Percentiles rank a stretch among this genome's conserved stretches.
These are phyloP conservation scores for Lomentospora prolificans DNA, from an alignment of 2,329 filamentous ascomycete species.

Conservation along the genomic window DNA sequence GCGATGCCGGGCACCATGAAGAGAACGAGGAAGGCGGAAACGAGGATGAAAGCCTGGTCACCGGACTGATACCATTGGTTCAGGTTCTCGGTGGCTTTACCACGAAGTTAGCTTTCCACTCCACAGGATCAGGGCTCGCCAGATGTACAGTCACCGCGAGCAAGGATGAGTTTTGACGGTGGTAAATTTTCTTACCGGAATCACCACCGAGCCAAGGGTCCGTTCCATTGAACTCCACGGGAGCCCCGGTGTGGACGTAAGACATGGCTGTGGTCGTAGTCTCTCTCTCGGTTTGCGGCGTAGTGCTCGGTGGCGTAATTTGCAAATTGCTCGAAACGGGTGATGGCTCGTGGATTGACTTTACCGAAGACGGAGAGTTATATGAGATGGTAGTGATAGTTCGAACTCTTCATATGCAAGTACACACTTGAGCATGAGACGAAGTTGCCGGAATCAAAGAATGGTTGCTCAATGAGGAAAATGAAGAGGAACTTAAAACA, in stretches of 20 bases:
- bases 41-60: slow-evolving; percentile 87
- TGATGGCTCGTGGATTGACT: too few relatives aligned
- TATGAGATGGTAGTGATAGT: too few relatives aligned
- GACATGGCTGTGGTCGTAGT: slow-evolving; percentile 37
- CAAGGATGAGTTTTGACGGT: too few relatives aligned
- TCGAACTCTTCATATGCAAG: too few relatives aligned
- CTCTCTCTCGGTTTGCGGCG: too few relatives aligned
- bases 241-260: slow-evolving; percentile 49
- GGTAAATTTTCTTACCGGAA: slow-evolving; percentile 59
- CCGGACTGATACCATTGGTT: slow-evolving; percentile 94
- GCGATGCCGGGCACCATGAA: slow-evolving; percentile 95
- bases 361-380: background rate
- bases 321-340: too few relatives aligned
- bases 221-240: slow-evolving; percentile 53
- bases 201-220: slow-evolving; percentile 60
- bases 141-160: too few relatives aligned
- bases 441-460: background rate
- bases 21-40: slow-evolving; percentile 85
- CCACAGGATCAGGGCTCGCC: too few relatives aligned
- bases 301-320: too few relatives aligned
- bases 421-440: too few relatives aligned
- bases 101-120: too few relatives aligned
- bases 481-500: background rate
- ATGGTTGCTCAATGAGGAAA: background rate
- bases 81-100: slow-evolving; percentile 67